Conservation (phyloP, 352 stramenopile species). For the Globisporangium middletonii region DNA sequence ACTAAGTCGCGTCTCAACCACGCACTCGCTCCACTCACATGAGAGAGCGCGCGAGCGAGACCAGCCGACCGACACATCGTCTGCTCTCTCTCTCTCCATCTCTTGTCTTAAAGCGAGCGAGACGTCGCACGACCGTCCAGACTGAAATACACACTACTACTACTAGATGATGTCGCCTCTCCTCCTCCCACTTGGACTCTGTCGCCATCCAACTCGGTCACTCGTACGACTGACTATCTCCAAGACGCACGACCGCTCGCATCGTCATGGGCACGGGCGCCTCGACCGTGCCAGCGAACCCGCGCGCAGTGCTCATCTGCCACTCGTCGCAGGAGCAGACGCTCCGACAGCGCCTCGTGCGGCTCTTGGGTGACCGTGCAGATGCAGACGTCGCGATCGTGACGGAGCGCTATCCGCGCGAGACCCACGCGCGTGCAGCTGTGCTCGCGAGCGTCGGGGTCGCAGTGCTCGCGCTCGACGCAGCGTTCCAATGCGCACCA, state of each 20-base stretch:
- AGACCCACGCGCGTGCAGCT: conserved; percentile 24
- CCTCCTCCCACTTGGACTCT: no score
- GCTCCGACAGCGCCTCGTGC: conserved; percentile 12
- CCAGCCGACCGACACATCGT: not conserved
- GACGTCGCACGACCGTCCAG: not conserved
- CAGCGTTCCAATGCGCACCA: conserved; percentile 26
- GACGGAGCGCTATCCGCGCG: conserved; percentile 28
- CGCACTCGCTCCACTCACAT: no score
- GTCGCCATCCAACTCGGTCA: no score
- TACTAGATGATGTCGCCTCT: no score
- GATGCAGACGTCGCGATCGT: conserved; percentile 11
- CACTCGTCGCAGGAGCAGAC: conserved; percentile 15
- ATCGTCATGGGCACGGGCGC: conserved; percentile 20
- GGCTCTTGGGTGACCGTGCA: not conserved
- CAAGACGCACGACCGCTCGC: no score
- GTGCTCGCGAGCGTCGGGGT: conserved; percentile 20
- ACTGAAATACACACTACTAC: not conserved
- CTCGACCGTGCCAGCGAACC: conserved; percentile 7
- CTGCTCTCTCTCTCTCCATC: not conserved
- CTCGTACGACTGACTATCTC: no score
- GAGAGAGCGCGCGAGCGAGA: not conserved
- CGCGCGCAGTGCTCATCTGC: conserved; percentile 18
- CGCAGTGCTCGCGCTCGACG: conserved; percentile 34
- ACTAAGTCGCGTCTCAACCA: conserved; percentile 11
- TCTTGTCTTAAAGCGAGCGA: not conserved